These are phyloP conservation scores for Aspergillus sparsus DNA, from an alignment of 495 filamentous ascomycete species.

Conservation along the genomic window DNA sequence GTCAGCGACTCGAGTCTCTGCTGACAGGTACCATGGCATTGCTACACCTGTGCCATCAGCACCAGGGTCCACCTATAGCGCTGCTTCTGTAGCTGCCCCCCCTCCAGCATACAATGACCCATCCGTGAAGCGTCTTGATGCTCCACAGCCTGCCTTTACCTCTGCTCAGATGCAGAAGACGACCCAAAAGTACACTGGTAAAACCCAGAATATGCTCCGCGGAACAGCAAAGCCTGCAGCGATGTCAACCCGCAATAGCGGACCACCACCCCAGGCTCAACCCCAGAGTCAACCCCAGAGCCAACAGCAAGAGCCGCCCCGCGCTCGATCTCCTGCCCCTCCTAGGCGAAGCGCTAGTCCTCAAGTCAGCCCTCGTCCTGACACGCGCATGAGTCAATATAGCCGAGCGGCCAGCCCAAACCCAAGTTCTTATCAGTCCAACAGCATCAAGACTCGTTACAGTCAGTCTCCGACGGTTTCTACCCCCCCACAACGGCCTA, in stretches of 20 bases:
- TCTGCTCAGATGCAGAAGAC: constrained; percentile 91
- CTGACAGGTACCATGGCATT: constrained; percentile 90
- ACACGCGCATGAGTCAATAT: constrained; percentile 45
- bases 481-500: constrained; percentile 51
- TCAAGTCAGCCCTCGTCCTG: constrained; percentile 39
- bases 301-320: constrained; percentile 36
- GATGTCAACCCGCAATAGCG: constrained; percentile 32
- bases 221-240: constrained; percentile 40
- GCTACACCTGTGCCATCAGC: constrained; percentile 72
- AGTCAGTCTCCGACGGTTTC: constrained; percentile 40
- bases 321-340: constrained; percentile 48
- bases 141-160: constrained; percentile 89
- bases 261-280: constrained; percentile 23
- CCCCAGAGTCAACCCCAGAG: neutral
- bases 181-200: constrained; percentile 79
- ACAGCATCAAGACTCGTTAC: constrained; percentile 43
- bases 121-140: constrained; percentile 75
- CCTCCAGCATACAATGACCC: constrained; percentile 83
- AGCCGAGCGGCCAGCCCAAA: constrained; percentile 39
- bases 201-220: constrained; percentile 79
- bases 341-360: constrained; percentile 59
- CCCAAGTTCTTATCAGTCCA: constrained; percentile 43
- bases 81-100: constrained; percentile 39
- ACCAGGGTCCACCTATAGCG: constrained; percentile 59
- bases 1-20: constrained; percentile 76